Evolutionary conservation across 495 filamentous ascomycete genomes (phyloP), one percentile per base, ranked within the genome.

Genomic region (Diplogelasinospora grovesii): DNA sequence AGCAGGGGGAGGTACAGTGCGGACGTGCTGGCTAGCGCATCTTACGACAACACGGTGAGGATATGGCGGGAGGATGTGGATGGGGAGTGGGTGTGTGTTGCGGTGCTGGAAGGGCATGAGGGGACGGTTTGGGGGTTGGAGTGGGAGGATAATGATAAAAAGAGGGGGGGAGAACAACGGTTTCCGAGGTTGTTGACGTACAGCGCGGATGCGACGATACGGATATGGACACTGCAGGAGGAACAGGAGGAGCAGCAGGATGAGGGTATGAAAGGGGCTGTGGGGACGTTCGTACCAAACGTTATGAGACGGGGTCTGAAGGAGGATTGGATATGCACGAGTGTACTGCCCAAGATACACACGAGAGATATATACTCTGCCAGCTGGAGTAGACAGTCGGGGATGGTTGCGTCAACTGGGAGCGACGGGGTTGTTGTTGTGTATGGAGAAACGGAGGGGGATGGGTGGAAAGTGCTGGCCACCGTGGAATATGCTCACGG

Each of bases 31-130:
- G 92, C 86, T 5, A 87, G 81, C 50, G 83, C 70, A 10, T 90
- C 85, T 51, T 98, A 98, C 54, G 92, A 98, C 52, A 85, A 98
- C 49, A 92, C 83, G 9, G 80, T 95, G 20, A 67, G 92, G 45
- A 54, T 97, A 24, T 98, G 88, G 80, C 67, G 83, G 21, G 90
- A 95, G 69, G 90, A 95, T 63, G 67, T 75, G 18, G 87, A 95
- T 46, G 71, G 71, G 14, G 92, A 97, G 58, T 97, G 90, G 92
- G 79, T 79, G 7, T 90, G 89, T 48, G 81, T 92, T n/a, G 75
- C 80, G n/a, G 71, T 85, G 35, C 59, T 95, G 15, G 74, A 79
- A 48, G 87, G 81, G 0, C 88, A 95, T 60, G 63, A 61, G 36
- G 74, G 70, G 11, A 98, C 92, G 7, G 90, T 97, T 5, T 98